Conservation (phyloP, 495 filamentous ascomycete genomes). For the Penicillium chermesinum region DNA sequence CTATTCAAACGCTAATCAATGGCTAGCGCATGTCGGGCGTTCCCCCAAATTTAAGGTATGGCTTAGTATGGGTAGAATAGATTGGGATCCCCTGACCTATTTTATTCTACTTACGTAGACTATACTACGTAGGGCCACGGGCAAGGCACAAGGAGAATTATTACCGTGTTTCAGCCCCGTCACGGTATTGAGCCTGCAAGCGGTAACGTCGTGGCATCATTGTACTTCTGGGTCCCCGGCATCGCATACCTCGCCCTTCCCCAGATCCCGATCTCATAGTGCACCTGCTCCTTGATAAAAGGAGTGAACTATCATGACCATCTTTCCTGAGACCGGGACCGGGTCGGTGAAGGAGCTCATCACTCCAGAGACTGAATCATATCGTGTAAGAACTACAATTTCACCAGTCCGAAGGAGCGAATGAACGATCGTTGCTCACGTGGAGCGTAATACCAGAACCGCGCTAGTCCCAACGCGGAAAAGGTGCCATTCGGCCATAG, state of each 20-base stretch:
- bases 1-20: neutral
- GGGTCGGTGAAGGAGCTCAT: too few species aligned
- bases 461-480: conserved; percentile 21
- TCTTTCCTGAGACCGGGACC: too few species aligned
- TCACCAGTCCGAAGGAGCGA: neutral
- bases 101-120: neutral
- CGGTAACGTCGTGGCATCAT: too few species aligned
- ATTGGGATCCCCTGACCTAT: neutral
- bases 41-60: neutral
- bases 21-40: neutral
- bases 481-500: conserved; percentile 12
- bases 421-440: conserved; percentile 8
- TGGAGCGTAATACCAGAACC: conserved; percentile 22
- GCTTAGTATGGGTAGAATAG: neutral
- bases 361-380: too few species aligned
- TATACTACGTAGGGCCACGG: neutral
- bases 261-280: neutral
- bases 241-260: neutral
- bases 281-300: too few species aligned
- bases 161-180: neutral
- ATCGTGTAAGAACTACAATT: too few species aligned
- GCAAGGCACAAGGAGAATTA: neutral
- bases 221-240: neutral
- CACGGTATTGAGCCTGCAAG: neutral
- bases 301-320: too few species aligned